These are phyloP conservation scores for Loxodes magnus DNA, from an alignment of 73 alveolate species.

Conservation along the genomic window DNA sequence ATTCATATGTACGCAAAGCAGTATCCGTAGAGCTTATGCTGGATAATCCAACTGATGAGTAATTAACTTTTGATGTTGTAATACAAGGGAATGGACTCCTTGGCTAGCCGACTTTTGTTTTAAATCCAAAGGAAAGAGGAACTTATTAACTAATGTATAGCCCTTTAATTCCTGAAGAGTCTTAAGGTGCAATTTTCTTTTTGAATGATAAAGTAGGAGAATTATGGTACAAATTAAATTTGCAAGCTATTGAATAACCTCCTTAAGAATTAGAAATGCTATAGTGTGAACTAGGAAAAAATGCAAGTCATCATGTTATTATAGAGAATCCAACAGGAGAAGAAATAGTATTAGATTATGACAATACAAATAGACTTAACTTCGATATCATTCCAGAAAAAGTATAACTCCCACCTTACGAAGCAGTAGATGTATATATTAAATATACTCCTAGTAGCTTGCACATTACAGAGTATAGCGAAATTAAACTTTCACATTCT, in stretches of 20 bases:
- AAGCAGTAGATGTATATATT: constrained; percentile 58
- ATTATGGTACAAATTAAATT: constrained; percentile 85
- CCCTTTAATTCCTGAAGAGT: constrained; percentile 81
- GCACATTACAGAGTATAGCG: constrained; percentile 72
- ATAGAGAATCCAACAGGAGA: constrained; percentile 92
- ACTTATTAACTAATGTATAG: constrained; percentile 77
- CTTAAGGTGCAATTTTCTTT: constrained; percentile 83
- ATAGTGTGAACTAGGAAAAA: constrained; percentile 92
- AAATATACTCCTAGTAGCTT: constrained; percentile 87
- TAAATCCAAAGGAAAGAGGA: constrained; percentile 65
- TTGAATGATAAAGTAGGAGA: constrained; percentile 92
- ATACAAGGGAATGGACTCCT: constrained; percentile 81
- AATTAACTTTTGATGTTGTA: constrained; percentile 80
- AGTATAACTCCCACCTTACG: constrained; percentile 71
- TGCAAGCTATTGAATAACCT: constrained; percentile 81
- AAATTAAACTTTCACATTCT: constrained; percentile 63
- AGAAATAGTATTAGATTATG: constrained; percentile 69
- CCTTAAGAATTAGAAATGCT: constrained; percentile 59
- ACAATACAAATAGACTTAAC: constrained; percentile 67
- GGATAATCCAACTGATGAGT: constrained; percentile 79
- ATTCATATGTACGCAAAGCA: constrained; percentile 79
- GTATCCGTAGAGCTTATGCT: constrained; percentile 78
- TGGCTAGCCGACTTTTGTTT: constrained; percentile 70
- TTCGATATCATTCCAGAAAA: constrained; percentile 90
- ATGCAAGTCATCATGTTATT: constrained; percentile 61